Base-by-base conservation (phyloP, 2,329 filamentous ascomycete genomes). In the Colletotrichum echinochloae region DNA sequence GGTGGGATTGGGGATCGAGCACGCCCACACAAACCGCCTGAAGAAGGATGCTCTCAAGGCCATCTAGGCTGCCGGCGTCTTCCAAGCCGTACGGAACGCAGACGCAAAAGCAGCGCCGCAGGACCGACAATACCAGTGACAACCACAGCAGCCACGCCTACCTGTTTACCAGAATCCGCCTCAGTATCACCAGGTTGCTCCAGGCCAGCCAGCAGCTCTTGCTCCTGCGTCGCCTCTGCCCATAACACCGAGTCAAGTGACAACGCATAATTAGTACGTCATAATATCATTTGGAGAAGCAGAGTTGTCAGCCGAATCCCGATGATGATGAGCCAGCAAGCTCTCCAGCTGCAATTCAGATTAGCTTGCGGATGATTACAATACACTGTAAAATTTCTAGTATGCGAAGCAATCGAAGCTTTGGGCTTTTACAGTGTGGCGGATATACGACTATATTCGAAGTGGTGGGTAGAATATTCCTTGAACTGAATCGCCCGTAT, bases 31-130 rank as follows among this genome's bases (percentile, higher is more conserved):
- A 1, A 74, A 72, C 6, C 78, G 77, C 64, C 65, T 77, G 9
- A 79, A 78, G 73, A 81, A 80, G 66, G 78, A 79, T 48, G 75
- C 79, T 0, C 28, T 70, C 23, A 81, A 79, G 55, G 75, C 81
- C 0, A 76, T 79, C n/a, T 49, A 75, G n/a, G 76, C 77, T 1
- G 78, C 79, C 1, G 76, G 78, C 1, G 77, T 79, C 2, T 80
- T 79, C 33, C 62, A 80, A 11, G 76, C 75, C 12, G 77, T 80
- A 0, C 65, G 75, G 1, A 73, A 78, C 51, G 76, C 77, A 0
- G 73, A 78, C 51, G 76, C 77, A 0, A 79, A 74, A 41, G 75
- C 74, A n/a, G 49, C 49, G 11, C 28, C 28, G 14, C 74, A 18
- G 72, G 71, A 4, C 75, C 75, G 56, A 28, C 74, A 0, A 35